Percentiles rank a stretch among this genome's conserved stretches.
Conservation (phyloP, 176 grass and related monocot species). For the Aegilops umbellulata region DNA sequence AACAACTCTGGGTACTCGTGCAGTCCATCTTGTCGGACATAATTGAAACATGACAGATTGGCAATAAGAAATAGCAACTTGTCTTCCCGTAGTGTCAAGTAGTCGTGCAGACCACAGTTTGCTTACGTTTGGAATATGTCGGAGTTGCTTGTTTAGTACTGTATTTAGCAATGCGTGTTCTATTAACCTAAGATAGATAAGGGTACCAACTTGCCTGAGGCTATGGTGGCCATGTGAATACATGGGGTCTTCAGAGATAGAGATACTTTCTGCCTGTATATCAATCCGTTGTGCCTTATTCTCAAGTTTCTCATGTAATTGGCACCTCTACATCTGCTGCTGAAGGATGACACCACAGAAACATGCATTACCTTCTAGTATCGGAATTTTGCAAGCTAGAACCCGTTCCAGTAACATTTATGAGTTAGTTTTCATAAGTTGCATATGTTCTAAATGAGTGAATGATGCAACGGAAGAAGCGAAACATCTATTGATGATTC, state of each 20-base stretch:
- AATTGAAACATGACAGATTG: slow-evolving; percentile 10
- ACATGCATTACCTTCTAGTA: background rate
- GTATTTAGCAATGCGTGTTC: background rate
- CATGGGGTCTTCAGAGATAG: background rate
- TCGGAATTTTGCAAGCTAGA: background rate
- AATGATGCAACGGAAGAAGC: background rate
- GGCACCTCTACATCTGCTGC: background rate
- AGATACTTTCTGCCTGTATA: background rate
- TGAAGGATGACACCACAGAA: background rate
- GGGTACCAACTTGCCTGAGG: background rate
- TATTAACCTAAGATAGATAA: background rate
- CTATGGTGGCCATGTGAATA: background rate
- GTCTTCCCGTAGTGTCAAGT: background rate
- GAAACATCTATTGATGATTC: background rate
- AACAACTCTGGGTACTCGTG: slow-evolving; percentile 12
- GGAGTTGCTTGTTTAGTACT: background rate
- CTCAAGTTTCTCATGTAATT: background rate
- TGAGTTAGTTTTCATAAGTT: background rate
- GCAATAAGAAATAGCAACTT: background rate
- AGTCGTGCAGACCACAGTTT: background rate
- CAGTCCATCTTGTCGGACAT: background rate
- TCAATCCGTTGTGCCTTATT: background rate
- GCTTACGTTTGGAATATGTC: background rate
- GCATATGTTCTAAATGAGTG: background rate
- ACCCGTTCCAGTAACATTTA: background rate